Percentiles rank a stretch among this genome's conserved stretches.
These are phyloP conservation scores for Cordyceps cateniannulata DNA, from an alignment of 2,329 filamentous ascomycete species.

Conservation along the genomic window DNA sequence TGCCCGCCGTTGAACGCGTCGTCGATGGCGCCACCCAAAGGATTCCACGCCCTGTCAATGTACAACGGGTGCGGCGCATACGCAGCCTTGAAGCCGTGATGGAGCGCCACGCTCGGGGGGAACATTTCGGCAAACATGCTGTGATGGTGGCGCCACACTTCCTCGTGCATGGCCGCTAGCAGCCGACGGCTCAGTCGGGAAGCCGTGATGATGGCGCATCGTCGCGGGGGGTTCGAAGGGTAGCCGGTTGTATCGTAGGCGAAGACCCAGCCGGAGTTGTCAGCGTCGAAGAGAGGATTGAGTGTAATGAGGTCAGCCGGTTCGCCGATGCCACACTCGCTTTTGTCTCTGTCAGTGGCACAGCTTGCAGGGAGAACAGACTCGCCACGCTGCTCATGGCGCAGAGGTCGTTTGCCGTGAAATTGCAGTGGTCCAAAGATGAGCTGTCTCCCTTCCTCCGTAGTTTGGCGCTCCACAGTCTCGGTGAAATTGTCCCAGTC, in stretches of 20 bases:
- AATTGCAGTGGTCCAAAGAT: constrained; percentile 64
- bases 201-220: constrained; percentile 66
- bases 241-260: constrained; percentile 66
- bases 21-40: constrained; percentile 56
- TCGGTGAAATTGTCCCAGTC: constrained; percentile 65
- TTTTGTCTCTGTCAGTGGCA: constrained; percentile 42
- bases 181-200: constrained; percentile 61
- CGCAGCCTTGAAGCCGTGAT: constrained; percentile 72
- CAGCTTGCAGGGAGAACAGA: constrained; percentile 50
- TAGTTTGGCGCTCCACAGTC: constrained; percentile 56
- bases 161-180: constrained; percentile 66
- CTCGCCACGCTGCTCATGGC: constrained; percentile 45
- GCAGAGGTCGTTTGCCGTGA: constrained; percentile 38
- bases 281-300: constrained; percentile 69
- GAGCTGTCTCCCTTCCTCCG: constrained; percentile 41
- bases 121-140: constrained; percentile 79
- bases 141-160: constrained; percentile 59
- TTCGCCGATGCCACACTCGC: constrained; percentile 61
- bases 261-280: constrained; percentile 67
- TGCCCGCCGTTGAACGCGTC: constrained; percentile 71
- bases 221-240: constrained; percentile 55
- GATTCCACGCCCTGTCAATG: constrained; percentile 68
- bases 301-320: constrained; percentile 71
- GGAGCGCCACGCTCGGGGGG: constrained; percentile 61
- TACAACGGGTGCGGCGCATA: constrained; percentile 79